Evolutionary conservation across 2,329 filamentous ascomycete species (phyloP).

Genomic region (Biscogniauxia sp.): DNA sequence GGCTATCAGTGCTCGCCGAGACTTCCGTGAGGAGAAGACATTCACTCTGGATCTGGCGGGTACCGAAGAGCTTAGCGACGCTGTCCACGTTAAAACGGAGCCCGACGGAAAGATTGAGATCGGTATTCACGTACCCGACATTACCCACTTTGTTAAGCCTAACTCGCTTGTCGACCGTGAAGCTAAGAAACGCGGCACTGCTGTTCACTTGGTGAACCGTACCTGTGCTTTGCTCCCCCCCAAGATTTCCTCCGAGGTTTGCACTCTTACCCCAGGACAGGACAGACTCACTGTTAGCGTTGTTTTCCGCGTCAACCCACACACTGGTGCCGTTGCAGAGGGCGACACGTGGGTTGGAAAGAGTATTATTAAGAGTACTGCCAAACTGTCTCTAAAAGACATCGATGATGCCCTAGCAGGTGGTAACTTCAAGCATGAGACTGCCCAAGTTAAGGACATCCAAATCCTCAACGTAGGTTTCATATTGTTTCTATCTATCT

Average conservation of each 20-base stretch:
- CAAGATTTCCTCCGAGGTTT: slow-evolving; percentile 81
- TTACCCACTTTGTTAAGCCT: slow-evolving; percentile 94
- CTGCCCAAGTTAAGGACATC: slow-evolving; percentile 71
- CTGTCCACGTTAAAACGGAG: slow-evolving; percentile 84
- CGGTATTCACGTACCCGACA: slow-evolving; percentile 90
- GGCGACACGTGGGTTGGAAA: slow-evolving; percentile 93
- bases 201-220: slow-evolving; percentile 90
- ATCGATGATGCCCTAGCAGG: slow-evolving; percentile 79
- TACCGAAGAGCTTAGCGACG: slow-evolving; percentile 84
- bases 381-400: slow-evolving; percentile 79
- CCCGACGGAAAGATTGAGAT: slow-evolving; percentile 87
- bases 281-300: slow-evolving; percentile 90
- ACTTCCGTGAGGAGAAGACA: slow-evolving; percentile 83
- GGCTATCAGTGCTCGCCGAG: slow-evolving; percentile 70
- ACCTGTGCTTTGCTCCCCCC: slow-evolving; percentile 84
- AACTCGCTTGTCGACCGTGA: slow-evolving; percentile 95
- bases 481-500: neutral
- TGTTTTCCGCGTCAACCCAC: slow-evolving; percentile 83
- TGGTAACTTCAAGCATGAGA: slow-evolving; percentile 60
- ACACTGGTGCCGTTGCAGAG: slow-evolving; percentile 75
- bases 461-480: slow-evolving; percentile 69
- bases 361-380: slow-evolving; percentile 86
- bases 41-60: slow-evolving; percentile 94
- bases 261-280: slow-evolving; percentile 81
- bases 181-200: slow-evolving; percentile 95